These are phyloP conservation scores for Stipa capillata DNA, from an alignment of 176 grass and related monocot species.

Conservation along the genomic window DNA sequence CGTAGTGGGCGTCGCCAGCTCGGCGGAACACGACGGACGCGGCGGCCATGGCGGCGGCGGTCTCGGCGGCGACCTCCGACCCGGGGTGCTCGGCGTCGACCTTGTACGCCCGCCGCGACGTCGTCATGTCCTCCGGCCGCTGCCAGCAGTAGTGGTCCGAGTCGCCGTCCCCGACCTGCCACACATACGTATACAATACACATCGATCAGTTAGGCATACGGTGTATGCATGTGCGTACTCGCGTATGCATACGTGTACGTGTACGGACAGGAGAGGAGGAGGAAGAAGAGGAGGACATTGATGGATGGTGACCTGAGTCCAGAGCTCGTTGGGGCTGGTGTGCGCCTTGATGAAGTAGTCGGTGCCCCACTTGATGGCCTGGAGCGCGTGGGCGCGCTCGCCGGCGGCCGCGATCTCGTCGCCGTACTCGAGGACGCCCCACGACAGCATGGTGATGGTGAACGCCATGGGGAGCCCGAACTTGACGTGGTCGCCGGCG, in stretches of 20 bases:
- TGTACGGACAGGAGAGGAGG: neutral
- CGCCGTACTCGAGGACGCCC: conserved; percentile 60
- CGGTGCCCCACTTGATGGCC: conserved; percentile 83
- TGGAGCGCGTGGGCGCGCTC: conserved; percentile 59
- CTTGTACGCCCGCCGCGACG: conserved; percentile 61
- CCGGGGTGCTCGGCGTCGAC: conserved; percentile 68
- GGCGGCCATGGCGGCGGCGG: conserved; percentile 82
- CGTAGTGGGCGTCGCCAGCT: conserved; percentile 58
- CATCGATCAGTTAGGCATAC: too few relatives aligned
- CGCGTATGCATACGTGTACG: neutral
- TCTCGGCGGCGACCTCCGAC: conserved; percentile 84
- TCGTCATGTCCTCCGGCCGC: conserved; percentile 92
- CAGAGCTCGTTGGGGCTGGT: conserved; percentile 58
- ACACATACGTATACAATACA: neutral
- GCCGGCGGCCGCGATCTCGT: conserved; percentile 25
- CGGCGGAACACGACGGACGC: conserved; percentile 56
- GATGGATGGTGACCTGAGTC: conserved; percentile 42
- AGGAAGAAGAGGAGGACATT: too few relatives aligned
- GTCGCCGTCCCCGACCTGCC: conserved; percentile 83
- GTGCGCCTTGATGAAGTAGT: conserved; percentile 88
- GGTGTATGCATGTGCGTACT: neutral
- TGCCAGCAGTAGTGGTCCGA: conserved; percentile 98
- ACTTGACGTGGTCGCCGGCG: conserved; percentile 93
- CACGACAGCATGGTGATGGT: conserved; percentile 73
- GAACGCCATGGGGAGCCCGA: conserved; percentile 95